Conservation (phyloP, 1,284 basidiomycete genomes). For the Fomes fomentarius region DNA sequence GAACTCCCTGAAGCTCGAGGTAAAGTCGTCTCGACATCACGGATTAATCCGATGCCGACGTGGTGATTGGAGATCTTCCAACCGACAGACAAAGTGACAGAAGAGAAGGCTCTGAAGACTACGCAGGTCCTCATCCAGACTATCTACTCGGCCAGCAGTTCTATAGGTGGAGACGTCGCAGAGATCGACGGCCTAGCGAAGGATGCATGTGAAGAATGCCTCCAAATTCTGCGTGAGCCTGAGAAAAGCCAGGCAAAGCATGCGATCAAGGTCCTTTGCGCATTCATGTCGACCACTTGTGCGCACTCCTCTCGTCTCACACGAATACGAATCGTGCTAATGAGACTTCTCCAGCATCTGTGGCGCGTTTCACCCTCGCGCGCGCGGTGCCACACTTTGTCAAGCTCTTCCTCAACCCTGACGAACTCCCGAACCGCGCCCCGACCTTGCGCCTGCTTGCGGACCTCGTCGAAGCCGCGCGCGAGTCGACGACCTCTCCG, state of each 20-base stretch:
- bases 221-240: slow-evolving; percentile 80
- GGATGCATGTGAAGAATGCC: slow-evolving; percentile 80
- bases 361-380: slow-evolving; percentile 69
- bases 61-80: slow-evolving; percentile 75
- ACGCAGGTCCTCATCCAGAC: slow-evolving; percentile 74
- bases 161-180: slow-evolving; percentile 37
- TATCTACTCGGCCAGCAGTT: slow-evolving; percentile 55
- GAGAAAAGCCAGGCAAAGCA: slow-evolving; percentile 91
- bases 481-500: slow-evolving; percentile 49
- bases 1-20: slow-evolving; percentile 89
- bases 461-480: slow-evolving; percentile 59
- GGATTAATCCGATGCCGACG: no score
- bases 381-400: slow-evolving; percentile 76
- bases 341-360: slow-evolving; percentile 53
- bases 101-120: slow-evolving; percentile 72
- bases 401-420: slow-evolving; percentile 75
- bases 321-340: slow-evolving; percentile 3
- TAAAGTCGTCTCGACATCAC: slow-evolving; percentile 31
- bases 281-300: slow-evolving; percentile 79
- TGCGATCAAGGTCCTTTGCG: slow-evolving; percentile 80
- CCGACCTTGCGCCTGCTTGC: slow-evolving; percentile 67
- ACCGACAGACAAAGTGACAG: slow-evolving; percentile 78
- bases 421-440: slow-evolving; percentile 75
- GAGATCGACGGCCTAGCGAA: slow-evolving; percentile 62
- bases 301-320: slow-evolving; percentile 33